Percentiles rank a stretch among this genome's conserved stretches.
These are phyloP conservation scores for barrel medic (Medicago truncatula) DNA, from an alignment of 306 rosid genomes.

Conservation along the genomic window MtrunA17r5.0-ANR NC_053042.1:28816501-28817000, in stretches of 20 bases:
- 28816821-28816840: background rate
- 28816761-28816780: background rate
- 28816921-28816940: conserved; percentile 9
- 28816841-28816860: background rate
- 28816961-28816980: conserved; percentile 75
- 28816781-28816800: background rate
- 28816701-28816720: conserved; percentile 15
- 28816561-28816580: conserved; percentile 94
- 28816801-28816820: background rate
- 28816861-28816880: conserved; percentile 22
- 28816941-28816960: conserved; percentile 63
- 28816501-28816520: conserved; percentile 84
- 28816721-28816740: conserved; percentile 18
- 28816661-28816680: conserved; percentile 23
- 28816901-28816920: conserved; percentile 1
- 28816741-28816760: background rate
- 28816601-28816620: conserved; percentile 55
- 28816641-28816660: background rate
- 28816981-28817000: conserved; percentile 79
- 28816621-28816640: conserved; percentile 1
- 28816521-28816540: conserved; percentile 81
- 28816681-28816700: conserved; percentile 22
- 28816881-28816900: conserved; percentile 10
- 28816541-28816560: conserved; percentile 60
- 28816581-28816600: conserved; percentile 87